Evolutionary conservation across 208 protist species (phyloP).

Genomic region (Strigomonas galati): DNA sequence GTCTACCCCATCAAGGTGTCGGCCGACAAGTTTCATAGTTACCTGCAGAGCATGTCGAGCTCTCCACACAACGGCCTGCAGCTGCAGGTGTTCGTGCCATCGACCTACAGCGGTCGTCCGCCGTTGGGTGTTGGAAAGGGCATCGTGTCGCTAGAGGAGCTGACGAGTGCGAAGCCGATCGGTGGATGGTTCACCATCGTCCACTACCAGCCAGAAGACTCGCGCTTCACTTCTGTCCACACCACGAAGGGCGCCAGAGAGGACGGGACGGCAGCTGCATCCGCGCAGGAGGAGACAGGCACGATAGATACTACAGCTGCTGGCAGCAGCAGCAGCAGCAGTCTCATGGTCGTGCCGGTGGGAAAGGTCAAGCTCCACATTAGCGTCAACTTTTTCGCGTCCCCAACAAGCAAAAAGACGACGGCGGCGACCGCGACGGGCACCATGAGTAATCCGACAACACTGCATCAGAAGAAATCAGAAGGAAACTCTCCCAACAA

Average conservation of each 20-base stretch:
- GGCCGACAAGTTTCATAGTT: slow-evolving; percentile 46
- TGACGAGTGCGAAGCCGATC: slow-evolving; percentile 36
- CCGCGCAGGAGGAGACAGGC: not conserved
- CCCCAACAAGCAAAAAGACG: not conserved
- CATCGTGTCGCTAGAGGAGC: slow-evolving; percentile 43
- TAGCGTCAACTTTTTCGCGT: slow-evolving; percentile 40
- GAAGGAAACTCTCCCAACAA: not conserved
- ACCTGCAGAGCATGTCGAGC: slow-evolving; percentile 57
- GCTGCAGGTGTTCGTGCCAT: slow-evolving; percentile 74
- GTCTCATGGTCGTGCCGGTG: slow-evolving; percentile 17
- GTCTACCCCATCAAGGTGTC: slow-evolving; percentile 78
- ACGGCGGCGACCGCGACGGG: no score
- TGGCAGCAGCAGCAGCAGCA: not conserved
- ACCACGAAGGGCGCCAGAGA: not conserved
- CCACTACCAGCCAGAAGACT: slow-evolving; percentile 25
- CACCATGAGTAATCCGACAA: slow-evolving; percentile 13
- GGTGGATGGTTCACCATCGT: slow-evolving; percentile 71
- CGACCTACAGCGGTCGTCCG: slow-evolving; percentile 72
- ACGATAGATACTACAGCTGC: no score
- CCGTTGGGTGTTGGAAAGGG: slow-evolving; percentile 59
- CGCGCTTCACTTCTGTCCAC: no score
- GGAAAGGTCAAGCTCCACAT: slow-evolving; percentile 58
- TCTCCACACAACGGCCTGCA: slow-evolving; percentile 60
- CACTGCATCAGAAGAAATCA: not conserved
- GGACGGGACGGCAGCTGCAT: not conserved